phyloP scores from a whole-genome alignment of 768 basidiomycete genomes.

The Pleurotus platypus region DNA sequence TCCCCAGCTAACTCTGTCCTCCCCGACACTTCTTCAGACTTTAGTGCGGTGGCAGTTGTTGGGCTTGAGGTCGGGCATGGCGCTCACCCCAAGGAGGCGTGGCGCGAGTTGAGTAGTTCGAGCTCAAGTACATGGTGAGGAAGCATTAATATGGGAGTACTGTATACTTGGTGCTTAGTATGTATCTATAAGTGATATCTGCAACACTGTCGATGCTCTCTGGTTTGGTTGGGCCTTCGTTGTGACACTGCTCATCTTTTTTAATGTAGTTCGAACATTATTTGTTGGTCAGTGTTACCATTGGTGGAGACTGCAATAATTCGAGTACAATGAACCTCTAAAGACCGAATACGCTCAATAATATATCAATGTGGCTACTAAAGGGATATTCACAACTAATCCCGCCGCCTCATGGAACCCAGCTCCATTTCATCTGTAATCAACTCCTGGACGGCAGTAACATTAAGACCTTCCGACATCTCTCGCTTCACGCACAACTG shows the following conservation, averaged over 20 bases:
- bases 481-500: slow-evolving; percentile 89
- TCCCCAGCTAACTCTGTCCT: slow-evolving; percentile 91
- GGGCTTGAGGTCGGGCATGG: slow-evolving; percentile 28
- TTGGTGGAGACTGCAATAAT: neutral
- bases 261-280: too few relatives aligned
- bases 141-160: slow-evolving; percentile 41
- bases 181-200: neutral
- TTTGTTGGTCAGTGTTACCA: too few relatives aligned
- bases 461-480: slow-evolving; percentile 78
- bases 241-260: neutral
- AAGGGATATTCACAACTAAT: slow-evolving; percentile 20
- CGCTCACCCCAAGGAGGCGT: slow-evolving; percentile 24
- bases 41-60: slow-evolving; percentile 35
- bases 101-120: slow-evolving; percentile 81
- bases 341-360: neutral
- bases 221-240: neutral
- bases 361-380: too few relatives aligned
- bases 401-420: slow-evolving; percentile 39
- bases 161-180: neutral
- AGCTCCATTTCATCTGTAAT: slow-evolving; percentile 58
- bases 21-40: slow-evolving; percentile 46
- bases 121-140: slow-evolving; percentile 78
- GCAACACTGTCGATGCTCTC: neutral
- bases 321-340: neutral
- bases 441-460: slow-evolving; percentile 49